Evolutionary conservation across 805 yeast genomes (phyloP), one percentile per base, ranked within the genome.

Genomic region (Lachancea waltii): DNA sequence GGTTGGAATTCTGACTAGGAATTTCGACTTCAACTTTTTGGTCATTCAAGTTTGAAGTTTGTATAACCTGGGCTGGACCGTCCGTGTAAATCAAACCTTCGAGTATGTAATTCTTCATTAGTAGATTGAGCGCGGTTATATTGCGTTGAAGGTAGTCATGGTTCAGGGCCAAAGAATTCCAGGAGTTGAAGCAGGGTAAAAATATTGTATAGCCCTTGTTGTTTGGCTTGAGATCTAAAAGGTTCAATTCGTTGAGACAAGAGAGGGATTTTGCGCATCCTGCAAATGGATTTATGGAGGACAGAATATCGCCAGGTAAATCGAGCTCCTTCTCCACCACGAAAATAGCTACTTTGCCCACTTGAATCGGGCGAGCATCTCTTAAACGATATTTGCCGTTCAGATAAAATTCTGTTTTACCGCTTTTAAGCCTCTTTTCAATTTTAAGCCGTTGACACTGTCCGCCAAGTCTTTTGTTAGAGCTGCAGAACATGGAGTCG

Each of bases 161-260:
- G 4, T 78, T 70, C 20, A 89, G 63, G 3, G 77, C 83, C 15
- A 78, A 65, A 3, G 63, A 56, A 16, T 70, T 69, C 95, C 95
- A 87, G 0, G 89, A 73, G 29, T 68, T 64, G 21, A 82, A 77
- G 41, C 87, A 79, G 0, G 97, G 97, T 20, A 89, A 63, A 37
- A 89, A 73, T 0, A 81, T 61, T 0, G 96, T 76, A 62, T 86
- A 85, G 0, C 94, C 94, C 15, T 64, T 51, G 15, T 63, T 58
- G 41, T 79, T 81, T 4, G 68, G 69, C 9, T 69, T 62, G 29
- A 81, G 65, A 41, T 73, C 72, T 16, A 76, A 60, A 22, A 85
- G 56, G 7, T 67, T 70, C 30, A 76, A 66, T 11, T 70, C 60
- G 33, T 73, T 69, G 42, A 89, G 56, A 47, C 75, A 76, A 13